Percentiles rank a stretch among this genome's conserved stretches.
phyloP scores from a whole-genome alignment of 2,329 filamentous ascomycete genomes.

The Fusarium protoensiforme region DNA sequence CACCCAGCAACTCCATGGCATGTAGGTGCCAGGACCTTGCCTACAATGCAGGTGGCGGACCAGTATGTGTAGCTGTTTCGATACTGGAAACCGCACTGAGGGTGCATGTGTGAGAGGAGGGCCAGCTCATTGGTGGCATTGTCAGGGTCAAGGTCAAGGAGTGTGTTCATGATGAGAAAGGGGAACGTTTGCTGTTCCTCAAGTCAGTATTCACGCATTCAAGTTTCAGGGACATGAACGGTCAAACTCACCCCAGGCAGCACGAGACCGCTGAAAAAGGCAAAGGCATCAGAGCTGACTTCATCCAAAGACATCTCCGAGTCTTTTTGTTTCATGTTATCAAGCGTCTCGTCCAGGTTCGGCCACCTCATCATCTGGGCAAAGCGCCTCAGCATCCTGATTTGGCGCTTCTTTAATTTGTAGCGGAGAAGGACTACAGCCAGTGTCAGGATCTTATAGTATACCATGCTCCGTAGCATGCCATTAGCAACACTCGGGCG shows the following conservation, averaged over 20 bases:
- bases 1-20: conserved; percentile 78
- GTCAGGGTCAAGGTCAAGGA: conserved; percentile 80
- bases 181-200: conserved; percentile 67
- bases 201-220: conserved; percentile 16
- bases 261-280: conserved; percentile 80
- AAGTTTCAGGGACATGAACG: neutral
- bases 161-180: conserved; percentile 81
- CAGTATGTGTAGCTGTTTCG: conserved; percentile 80
- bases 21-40: conserved; percentile 79
- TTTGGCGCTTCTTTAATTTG: conserved; percentile 73
- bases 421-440: conserved; percentile 69
- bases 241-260: conserved; percentile 70
- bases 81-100: conserved; percentile 80
- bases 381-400: conserved; percentile 75
- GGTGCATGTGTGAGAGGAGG: conserved; percentile 74
- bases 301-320: conserved; percentile 67
- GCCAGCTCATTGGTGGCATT: conserved; percentile 72
- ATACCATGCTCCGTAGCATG: neutral
- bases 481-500: neutral
- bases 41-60: conserved; percentile 77
- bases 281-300: conserved; percentile 77
- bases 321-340: conserved; percentile 70
- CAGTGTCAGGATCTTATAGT: neutral
- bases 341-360: conserved; percentile 73
- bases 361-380: conserved; percentile 82